phyloP scores from a whole-genome alignment of 2,329 filamentous ascomycete genomes.

The Tolypocladium pustulatum region DNA sequence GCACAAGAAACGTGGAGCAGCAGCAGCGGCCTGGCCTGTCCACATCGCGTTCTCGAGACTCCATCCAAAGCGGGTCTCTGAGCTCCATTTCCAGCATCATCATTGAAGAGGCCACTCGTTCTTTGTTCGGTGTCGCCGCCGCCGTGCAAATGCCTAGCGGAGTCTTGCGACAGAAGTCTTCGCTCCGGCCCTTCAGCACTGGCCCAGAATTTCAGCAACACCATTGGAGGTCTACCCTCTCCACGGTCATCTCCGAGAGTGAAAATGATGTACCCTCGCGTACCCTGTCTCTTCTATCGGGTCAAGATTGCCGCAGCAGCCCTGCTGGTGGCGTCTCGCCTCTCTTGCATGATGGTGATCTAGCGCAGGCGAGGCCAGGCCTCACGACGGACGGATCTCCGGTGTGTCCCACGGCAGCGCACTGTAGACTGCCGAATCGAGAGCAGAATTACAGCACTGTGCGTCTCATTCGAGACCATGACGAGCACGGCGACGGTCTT shows the following conservation, averaged over 20 bases:
- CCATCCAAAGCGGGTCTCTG: constrained; percentile 40
- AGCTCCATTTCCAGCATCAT: constrained; percentile 46
- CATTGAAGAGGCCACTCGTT: constrained; percentile 33
- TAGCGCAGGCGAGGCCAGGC: constrained; percentile 21
- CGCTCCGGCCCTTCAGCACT: not conserved
- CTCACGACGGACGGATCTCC: constrained; percentile 8
- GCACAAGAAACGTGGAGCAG: constrained; percentile 36
- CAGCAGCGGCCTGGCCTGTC: constrained; percentile 38
- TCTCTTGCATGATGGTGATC: constrained; percentile 34
- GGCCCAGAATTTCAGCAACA: constrained; percentile 23
- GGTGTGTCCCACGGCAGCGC: constrained; percentile 29
- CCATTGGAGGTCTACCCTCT: constrained; percentile 55
- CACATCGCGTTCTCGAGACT: constrained; percentile 41
- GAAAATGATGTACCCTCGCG: constrained; percentile 43
- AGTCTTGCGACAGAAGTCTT: not conserved
- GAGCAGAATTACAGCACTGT: constrained; percentile 22
- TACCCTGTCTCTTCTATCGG: constrained; percentile 32
- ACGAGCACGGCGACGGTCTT: constrained; percentile 55
- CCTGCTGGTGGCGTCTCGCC: constrained; percentile 49
- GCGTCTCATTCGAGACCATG: constrained; percentile 44
- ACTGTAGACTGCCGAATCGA: constrained; percentile 26
- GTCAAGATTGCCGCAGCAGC: constrained; percentile 38
- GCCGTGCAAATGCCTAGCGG: constrained; percentile 10
- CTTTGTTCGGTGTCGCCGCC: constrained; percentile 18
- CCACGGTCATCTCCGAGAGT: constrained; percentile 52